phyloP scores from a whole-genome alignment of 345 rosid species.

The Cochlearia excelsa region DNA sequence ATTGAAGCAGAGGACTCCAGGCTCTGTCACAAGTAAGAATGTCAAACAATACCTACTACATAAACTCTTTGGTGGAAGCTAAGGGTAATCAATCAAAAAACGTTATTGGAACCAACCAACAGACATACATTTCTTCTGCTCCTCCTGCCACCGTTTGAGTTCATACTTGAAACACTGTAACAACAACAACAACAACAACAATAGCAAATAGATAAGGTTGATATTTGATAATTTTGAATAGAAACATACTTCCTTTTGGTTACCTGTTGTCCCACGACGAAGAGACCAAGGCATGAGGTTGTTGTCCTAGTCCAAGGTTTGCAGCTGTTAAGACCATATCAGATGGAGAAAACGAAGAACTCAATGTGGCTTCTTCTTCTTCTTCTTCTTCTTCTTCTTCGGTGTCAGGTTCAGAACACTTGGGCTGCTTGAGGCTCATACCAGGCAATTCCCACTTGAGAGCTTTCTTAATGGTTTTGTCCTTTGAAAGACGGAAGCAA shows the following conservation, averaged over 20 bases:
- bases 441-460: constrained; percentile 83
- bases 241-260: background rate
- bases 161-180: constrained; percentile 53
- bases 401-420: constrained; percentile 34
- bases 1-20: constrained; percentile 58
- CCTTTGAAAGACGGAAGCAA: constrained; percentile 40
- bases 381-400: constrained; percentile 16
- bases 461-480: constrained; percentile 45
- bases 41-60: constrained; percentile 8
- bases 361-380: constrained; percentile 32
- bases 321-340: constrained; percentile 58
- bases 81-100: background rate
- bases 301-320: constrained; percentile 52
- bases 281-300: constrained; percentile 51
- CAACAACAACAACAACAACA: constrained; percentile 6
- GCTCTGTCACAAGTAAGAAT: constrained; percentile 48
- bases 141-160: constrained; percentile 64
- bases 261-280: constrained; percentile 70
- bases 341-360: constrained; percentile 46
- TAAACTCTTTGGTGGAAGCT: background rate
- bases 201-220: background rate
- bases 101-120: background rate
- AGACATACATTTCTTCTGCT: constrained; percentile 69
- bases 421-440: constrained; percentile 44
- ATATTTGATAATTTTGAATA: too few species aligned